Base-by-base conservation (phyloP, 1,284 basidiomycete species). In the Leccinum griseonigrum region DNA sequence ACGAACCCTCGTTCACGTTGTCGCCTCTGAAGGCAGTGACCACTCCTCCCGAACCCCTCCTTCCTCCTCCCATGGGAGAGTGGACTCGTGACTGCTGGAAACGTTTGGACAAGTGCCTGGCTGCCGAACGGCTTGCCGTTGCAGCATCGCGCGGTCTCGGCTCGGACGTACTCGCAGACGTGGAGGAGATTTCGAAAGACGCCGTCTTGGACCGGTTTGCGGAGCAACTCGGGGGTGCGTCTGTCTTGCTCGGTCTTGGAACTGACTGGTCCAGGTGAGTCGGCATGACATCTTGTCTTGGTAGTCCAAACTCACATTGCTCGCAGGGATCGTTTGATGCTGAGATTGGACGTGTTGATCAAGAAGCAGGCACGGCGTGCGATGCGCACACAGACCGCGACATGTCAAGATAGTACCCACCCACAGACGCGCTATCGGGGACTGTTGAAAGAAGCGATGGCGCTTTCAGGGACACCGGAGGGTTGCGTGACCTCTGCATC, bases 31-130 rank as follows among this genome's bases (percentile, higher is more conserved):
- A 67, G 46, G 28, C 38, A 28, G 26, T 9, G 29, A 11, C 43
- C 2, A 61, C 58, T 38, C 18, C 1, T 8, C 46, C 60, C 3
- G 55, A 54, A 11, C 55, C 59, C 22, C 22, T 56, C 0, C 34
- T 61, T 29, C 61, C 57, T 10, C 66, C 71, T 38, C 38, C 14
- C 1, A 54, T 58, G 4, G 64, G 67, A 40, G 77, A 75, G 43
- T 92, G 89, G 87, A 80, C 81, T 7, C 91, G 89, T 71, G 83
- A 85, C 31, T 85, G 88, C 61, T 92, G 88, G 87, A 90, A 87
- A 71, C 72, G 80, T 43, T 79, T 94, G 34, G 89, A 92, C 71
- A 83, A 83, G 29, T 94, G 91, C 70, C 87, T 92, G 66, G 86
- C 86, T 7, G 86, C 90, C 59, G 86, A 88, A 72, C 77, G 87